These are phyloP conservation scores for Cyclostephanos tholiformis DNA, from an alignment of 108 stramenopile genomes.

Conservation along the genomic window DNA sequence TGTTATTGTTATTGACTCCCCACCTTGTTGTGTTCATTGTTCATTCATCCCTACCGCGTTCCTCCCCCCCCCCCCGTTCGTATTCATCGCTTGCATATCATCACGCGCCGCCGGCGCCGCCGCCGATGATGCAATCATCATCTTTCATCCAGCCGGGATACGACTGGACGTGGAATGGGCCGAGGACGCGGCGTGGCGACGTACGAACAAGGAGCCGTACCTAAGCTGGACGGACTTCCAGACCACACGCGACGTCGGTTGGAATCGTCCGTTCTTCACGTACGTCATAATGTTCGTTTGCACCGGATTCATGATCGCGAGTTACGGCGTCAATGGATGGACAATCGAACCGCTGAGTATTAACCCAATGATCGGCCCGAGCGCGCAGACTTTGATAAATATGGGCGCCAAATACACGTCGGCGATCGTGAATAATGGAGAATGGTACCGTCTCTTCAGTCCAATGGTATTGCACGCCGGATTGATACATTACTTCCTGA, in stretches of 20 bases:
- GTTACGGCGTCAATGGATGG: constrained; percentile 78
- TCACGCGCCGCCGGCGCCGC: too few relatives aligned
- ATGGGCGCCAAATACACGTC: constrained; percentile 86
- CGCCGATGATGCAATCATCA: too few relatives aligned
- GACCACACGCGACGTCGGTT: constrained; percentile 48
- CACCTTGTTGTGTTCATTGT: too few relatives aligned
- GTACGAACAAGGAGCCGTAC: constrained; percentile 69
- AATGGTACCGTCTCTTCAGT: constrained; percentile 87
- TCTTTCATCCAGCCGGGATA: constrained; percentile 42
- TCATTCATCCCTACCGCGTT: neutral
- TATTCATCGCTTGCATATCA: too few relatives aligned
- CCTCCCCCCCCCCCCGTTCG: neutral
- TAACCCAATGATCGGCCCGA: constrained; percentile 92
- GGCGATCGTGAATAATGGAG: constrained; percentile 83
- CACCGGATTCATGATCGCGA: constrained; percentile 63
- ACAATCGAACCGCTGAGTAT: constrained; percentile 74
- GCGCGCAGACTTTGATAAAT: constrained; percentile 76
- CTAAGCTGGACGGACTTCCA: constrained; percentile 80
- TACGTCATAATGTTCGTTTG: constrained; percentile 66
- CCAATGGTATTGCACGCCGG: constrained; percentile 96
- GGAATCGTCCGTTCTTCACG: constrained; percentile 77
- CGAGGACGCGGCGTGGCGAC: constrained; percentile 83
- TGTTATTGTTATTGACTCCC: too few relatives aligned
- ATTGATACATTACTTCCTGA: constrained; percentile 91
- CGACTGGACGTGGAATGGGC: constrained; percentile 87